A percentile compares a stretch with the other conserved stretches of the same genome.
Conservation (phyloP, 1,284 basidiomycete genomes). For the Wallemia hederae region DNA sequence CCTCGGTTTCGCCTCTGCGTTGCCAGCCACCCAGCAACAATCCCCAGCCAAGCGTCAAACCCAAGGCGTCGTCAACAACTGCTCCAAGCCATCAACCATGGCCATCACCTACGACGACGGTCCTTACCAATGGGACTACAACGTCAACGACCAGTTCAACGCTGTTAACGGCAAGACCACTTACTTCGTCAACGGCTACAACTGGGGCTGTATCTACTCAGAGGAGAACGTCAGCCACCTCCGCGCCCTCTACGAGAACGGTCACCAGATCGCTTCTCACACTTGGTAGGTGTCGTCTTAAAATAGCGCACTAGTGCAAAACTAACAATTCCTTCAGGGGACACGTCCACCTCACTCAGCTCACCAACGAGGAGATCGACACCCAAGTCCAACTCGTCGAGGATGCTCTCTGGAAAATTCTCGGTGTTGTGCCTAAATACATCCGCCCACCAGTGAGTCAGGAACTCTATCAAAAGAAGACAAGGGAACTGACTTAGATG, state of each 20-base stretch:
- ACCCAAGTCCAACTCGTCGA: conserved; percentile 5
- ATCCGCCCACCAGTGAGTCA: conserved; percentile 3
- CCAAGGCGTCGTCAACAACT: not conserved
- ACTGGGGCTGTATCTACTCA: conserved; percentile 6
- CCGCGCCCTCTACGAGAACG: not conserved
- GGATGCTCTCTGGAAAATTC: conserved; percentile 5
- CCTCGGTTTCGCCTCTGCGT: not conserved
- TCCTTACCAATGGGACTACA: conserved; percentile 7
- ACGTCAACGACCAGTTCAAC: conserved; percentile 5
- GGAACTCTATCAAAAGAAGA: conserved; percentile 1
- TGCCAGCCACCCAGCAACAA: too few species aligned
- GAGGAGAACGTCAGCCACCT: not conserved
- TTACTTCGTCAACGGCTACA: conserved; percentile 13
- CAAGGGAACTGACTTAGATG: conserved; percentile 2
- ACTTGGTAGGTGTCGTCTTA: not conserved
- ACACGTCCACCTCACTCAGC: conserved; percentile 1
- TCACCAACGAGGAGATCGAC: conserved; percentile 5
- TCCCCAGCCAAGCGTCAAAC: not conserved
- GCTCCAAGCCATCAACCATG: not conserved
- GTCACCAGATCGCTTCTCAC: conserved; percentile 4
- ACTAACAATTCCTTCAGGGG: not conserved
- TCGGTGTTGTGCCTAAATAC: conserved; percentile 4
- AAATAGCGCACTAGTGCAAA: not conserved
- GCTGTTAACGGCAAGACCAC: conserved; percentile 6
- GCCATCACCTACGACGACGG: conserved; percentile 12